phyloP scores from a whole-genome alignment of 805 yeast genomes.

The Zygotorulaspora chibaensis region DNA sequence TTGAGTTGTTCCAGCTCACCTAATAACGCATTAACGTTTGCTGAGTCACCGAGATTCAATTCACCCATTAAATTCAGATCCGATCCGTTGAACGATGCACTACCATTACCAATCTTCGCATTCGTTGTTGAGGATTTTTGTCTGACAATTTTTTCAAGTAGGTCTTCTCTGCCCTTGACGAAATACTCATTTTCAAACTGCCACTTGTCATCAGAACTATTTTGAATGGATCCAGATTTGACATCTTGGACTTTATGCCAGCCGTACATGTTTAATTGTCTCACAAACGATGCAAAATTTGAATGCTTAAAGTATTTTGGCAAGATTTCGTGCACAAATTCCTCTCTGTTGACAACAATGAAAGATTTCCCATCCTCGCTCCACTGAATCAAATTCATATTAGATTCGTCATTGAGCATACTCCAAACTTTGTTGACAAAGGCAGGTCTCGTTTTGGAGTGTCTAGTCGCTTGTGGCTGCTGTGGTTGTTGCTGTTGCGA shows the following conservation, averaged over 20 bases:
- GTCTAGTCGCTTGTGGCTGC: constrained; percentile 12
- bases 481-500: constrained; percentile 3
- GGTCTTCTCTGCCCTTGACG: constrained; percentile 70
- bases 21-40: constrained; percentile 38
- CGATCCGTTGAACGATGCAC: constrained; percentile 3
- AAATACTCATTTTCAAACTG: constrained; percentile 85
- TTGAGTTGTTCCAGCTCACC: constrained; percentile 73
- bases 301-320: constrained; percentile 95
- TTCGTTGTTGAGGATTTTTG: constrained; percentile 41
- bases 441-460: constrained; percentile 64
- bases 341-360: constrained; percentile 76
- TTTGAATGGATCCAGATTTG: constrained; percentile 62
- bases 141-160: constrained; percentile 79
- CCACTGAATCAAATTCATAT: constrained; percentile 76
- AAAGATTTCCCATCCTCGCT: constrained; percentile 78
- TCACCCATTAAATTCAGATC: constrained; percentile 18
- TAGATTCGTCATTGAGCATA: constrained; percentile 82
- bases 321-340: constrained; percentile 72
- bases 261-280: constrained; percentile 97
- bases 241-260: constrained; percentile 98
- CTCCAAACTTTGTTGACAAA: constrained; percentile 93
- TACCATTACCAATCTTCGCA: constrained; percentile 8
- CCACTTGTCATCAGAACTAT: constrained; percentile 71
- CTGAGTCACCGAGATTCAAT: constrained; percentile 9
- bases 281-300: constrained; percentile 91